Evolutionary conservation across 164 flowering plant genomes (phyloP).

Genomic region (Piper longum): DNA sequence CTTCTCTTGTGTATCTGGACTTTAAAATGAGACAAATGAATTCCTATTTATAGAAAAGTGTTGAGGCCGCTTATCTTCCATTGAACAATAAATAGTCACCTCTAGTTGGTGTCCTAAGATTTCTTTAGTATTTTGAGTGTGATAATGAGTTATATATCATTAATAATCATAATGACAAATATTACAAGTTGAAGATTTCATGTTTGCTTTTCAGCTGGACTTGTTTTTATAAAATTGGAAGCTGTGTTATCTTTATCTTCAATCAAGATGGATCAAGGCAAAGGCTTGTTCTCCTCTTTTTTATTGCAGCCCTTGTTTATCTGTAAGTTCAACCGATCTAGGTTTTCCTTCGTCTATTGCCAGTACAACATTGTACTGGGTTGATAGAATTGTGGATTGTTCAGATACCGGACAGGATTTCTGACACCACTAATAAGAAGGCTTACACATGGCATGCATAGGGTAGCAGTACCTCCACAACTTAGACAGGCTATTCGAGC

Average conservation of each 20-base stretch:
- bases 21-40: no score
- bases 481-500: slow-evolving; percentile 51
- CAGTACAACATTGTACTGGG: background rate
- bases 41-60: no score
- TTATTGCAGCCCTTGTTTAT: slow-evolving; percentile 61
- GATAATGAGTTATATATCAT: no score
- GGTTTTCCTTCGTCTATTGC: background rate
- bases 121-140: no score
- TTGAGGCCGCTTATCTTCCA: no score
- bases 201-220: slow-evolving; percentile 81
- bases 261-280: slow-evolving; percentile 96
- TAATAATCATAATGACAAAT: no score
- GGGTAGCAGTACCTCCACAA: slow-evolving; percentile 71
- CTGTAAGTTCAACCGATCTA: slow-evolving; percentile 37
- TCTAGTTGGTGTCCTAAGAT: no score
- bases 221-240: slow-evolving; percentile 77
- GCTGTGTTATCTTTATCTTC: slow-evolving; percentile 87
- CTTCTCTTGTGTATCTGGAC: no score
- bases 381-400: background rate
- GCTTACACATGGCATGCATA: slow-evolving; percentile 88
- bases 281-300: slow-evolving; percentile 66
- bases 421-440: slow-evolving; percentile 70
- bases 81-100: no score
- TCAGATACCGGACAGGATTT: slow-evolving; percentile 90
- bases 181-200: slow-evolving; percentile 96